A percentile compares a stretch with the other conserved stretches of the same genome.
Conservation (phyloP, 192 early-diverging fungal genomes). For the Nowakowskiella sp. region DNA sequence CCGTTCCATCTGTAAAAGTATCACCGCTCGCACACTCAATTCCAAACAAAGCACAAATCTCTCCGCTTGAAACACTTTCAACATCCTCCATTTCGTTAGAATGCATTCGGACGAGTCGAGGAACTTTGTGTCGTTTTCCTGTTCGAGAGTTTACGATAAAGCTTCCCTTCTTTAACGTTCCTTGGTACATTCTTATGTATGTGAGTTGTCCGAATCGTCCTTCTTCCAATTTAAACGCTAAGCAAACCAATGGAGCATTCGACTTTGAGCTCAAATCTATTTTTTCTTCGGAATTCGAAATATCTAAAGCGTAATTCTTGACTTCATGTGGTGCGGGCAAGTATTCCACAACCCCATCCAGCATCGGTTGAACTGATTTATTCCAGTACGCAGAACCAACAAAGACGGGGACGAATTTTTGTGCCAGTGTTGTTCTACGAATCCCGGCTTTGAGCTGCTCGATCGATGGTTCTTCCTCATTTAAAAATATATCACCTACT, state of each 20-base stretch:
- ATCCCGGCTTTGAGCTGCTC: slow-evolving; percentile 68
- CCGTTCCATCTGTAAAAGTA: slow-evolving; percentile 86
- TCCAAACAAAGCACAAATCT: slow-evolving; percentile 97
- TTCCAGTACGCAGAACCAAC: slow-evolving; percentile 86
- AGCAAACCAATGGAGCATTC: slow-evolving; percentile 64
- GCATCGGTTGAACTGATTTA: slow-evolving; percentile 84
- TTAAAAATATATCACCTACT: slow-evolving; percentile 81
- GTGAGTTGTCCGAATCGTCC: slow-evolving; percentile 94
- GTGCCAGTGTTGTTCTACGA: slow-evolving; percentile 62
- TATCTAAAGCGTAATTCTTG: slow-evolving; percentile 43
- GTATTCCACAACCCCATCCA: slow-evolving; percentile 86
- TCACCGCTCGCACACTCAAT: slow-evolving; percentile 95
- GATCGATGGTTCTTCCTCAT: slow-evolving; percentile 53
- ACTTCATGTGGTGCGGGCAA: slow-evolving; percentile 70
- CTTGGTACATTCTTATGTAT: slow-evolving; percentile 95
- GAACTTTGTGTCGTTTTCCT: slow-evolving; percentile 90
- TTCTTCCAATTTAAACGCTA: slow-evolving; percentile 98
- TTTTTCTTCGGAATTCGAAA: slow-evolving; percentile 30
- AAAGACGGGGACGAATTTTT: slow-evolving; percentile 76
- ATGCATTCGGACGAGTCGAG: slow-evolving; percentile 96
- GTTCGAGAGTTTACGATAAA: slow-evolving; percentile 82
- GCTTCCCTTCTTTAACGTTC: slow-evolving; percentile 75
- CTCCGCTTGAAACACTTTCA: slow-evolving; percentile 81
- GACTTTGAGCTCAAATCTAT: slow-evolving; percentile 27
- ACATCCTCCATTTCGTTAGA: slow-evolving; percentile 98